These are phyloP conservation scores for Metschnikowia kofuensis DNA, from an alignment of 805 yeast species.

Conservation along the genomic window DNA sequence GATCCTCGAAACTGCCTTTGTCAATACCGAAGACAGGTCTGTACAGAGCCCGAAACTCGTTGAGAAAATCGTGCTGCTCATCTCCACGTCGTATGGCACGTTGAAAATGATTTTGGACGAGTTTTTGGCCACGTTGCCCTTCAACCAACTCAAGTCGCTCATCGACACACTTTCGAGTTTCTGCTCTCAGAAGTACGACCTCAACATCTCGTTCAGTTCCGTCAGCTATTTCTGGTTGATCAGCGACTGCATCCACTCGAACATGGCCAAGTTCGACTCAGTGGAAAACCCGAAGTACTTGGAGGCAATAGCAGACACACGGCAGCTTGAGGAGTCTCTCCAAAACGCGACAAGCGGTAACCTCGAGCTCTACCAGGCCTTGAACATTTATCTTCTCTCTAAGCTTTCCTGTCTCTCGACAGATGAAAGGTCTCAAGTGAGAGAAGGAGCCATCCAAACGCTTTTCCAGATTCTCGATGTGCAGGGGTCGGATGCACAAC, in stretches of 20 bases:
- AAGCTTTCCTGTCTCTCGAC: conserved; percentile 60
- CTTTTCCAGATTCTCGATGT: conserved; percentile 61
- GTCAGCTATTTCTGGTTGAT: conserved; percentile 91
- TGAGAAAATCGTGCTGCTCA: conserved; percentile 50
- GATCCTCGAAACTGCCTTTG: conserved; percentile 60
- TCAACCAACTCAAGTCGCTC: conserved; percentile 56
- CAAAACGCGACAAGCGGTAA: conserved; percentile 1
- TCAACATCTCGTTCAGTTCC: conserved; percentile 87
- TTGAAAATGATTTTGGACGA: conserved; percentile 84
- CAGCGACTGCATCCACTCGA: conserved; percentile 59
- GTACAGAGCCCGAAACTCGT: conserved; percentile 30
- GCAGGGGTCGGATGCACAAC: conserved; percentile 36
- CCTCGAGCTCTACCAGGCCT: conserved; percentile 19
- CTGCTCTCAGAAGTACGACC: conserved; percentile 65
- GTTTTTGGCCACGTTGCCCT: conserved; percentile 70
- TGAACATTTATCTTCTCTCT: conserved; percentile 60
- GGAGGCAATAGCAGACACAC: not conserved
- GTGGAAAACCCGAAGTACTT: too few species aligned
- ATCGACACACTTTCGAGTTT: conserved; percentile 73
- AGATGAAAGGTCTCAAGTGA: conserved; percentile 72
- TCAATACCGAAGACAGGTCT: conserved; percentile 11
- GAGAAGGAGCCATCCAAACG: conserved; percentile 88
- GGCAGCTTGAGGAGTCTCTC: conserved; percentile 9
- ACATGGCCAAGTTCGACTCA: conserved; percentile 1
- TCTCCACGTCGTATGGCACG: conserved; percentile 74